Evolutionary conservation across 106 monocot genomes (phyloP).

Genomic region (Amphibolis antarctica): DNA sequence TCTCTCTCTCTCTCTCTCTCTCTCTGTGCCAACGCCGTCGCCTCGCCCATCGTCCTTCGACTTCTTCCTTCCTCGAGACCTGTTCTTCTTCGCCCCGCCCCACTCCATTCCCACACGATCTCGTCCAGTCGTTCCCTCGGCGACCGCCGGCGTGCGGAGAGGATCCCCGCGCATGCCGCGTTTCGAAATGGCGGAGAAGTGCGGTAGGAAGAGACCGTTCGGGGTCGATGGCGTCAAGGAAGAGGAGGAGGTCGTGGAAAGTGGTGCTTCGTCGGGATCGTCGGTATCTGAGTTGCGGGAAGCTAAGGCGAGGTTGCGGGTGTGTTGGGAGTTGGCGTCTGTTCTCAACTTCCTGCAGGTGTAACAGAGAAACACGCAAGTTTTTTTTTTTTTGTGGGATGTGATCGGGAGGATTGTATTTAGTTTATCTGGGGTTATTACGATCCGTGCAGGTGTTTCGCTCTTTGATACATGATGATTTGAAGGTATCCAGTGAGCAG

Average conservation of each 20-base stretch:
- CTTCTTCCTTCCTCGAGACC: no score
- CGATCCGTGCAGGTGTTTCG: conserved; percentile 11
- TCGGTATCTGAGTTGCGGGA: neutral
- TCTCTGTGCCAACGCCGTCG: no score
- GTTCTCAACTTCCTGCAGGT: conserved; percentile 22
- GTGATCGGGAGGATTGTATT: neutral
- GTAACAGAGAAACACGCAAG: neutral
- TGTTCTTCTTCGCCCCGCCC: no score
- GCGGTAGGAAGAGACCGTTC: neutral
- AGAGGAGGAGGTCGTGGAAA: neutral
- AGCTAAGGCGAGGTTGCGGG: conserved; percentile 3
- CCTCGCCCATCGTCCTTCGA: no score
- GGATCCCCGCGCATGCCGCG: neutral
- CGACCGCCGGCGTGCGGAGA: no score
- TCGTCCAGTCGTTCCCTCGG: no score
- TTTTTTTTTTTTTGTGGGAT: neutral
- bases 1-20: no score
- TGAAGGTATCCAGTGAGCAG: conserved; percentile 14
- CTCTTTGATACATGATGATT: conserved; percentile 3
- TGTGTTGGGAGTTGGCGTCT: conserved; percentile 27
- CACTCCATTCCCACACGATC: no score
- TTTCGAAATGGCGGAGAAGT: conserved; percentile 6
- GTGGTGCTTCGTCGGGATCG: neutral
- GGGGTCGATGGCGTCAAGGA: neutral
- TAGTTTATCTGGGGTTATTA: neutral